These are phyloP conservation scores for Phytophthora rubi DNA, from an alignment of 352 stramenopile species.

Conservation along the genomic window DNA sequence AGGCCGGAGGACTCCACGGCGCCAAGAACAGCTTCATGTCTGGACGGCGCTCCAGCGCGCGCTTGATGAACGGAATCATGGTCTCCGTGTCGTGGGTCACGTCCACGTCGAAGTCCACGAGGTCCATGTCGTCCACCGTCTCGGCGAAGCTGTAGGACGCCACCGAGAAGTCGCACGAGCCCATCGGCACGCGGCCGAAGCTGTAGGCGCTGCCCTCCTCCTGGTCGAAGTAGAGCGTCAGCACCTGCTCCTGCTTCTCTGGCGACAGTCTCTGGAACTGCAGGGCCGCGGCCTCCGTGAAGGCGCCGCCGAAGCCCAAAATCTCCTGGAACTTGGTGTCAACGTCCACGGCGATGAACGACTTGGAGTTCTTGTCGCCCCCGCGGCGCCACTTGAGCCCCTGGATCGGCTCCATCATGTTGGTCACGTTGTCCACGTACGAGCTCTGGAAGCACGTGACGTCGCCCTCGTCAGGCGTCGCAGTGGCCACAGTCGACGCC, in stretches of 20 bases:
- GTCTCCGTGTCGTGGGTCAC: slow-evolving; percentile 75
- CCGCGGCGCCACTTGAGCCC: slow-evolving; percentile 48
- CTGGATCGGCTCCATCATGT: slow-evolving; percentile 70
- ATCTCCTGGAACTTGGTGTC: slow-evolving; percentile 73
- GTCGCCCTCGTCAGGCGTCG: slow-evolving; percentile 5
- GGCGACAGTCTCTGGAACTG: slow-evolving; percentile 84
- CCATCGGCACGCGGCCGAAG: slow-evolving; percentile 91
- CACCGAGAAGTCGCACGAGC: slow-evolving; percentile 89
- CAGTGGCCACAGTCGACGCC: slow-evolving; percentile 7
- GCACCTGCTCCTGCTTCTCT: slow-evolving; percentile 82
- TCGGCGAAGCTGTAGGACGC: slow-evolving; percentile 90
- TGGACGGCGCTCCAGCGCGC: slow-evolving; percentile 65
- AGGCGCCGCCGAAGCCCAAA: slow-evolving; percentile 91
- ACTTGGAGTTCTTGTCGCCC: slow-evolving; percentile 21
- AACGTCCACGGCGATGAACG: slow-evolving; percentile 58
- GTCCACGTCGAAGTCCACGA: slow-evolving; percentile 81
- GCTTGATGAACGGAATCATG: slow-evolving; percentile 88
- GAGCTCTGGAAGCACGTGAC: slow-evolving; percentile 74
- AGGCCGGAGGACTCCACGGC: slow-evolving; percentile 89
- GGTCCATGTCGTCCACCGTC: slow-evolving; percentile 63
- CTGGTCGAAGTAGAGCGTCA: slow-evolving; percentile 90
- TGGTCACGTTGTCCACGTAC: slow-evolving; percentile 57
- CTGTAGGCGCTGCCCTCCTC: slow-evolving; percentile 79
- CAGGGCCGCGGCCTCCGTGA: slow-evolving; percentile 89
- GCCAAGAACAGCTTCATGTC: slow-evolving; percentile 87